Percentiles rank a stretch among this genome's conserved stretches.
phyloP scores from a whole-genome alignment of 306 rosid species.

The Rosa lucieae region DNA sequence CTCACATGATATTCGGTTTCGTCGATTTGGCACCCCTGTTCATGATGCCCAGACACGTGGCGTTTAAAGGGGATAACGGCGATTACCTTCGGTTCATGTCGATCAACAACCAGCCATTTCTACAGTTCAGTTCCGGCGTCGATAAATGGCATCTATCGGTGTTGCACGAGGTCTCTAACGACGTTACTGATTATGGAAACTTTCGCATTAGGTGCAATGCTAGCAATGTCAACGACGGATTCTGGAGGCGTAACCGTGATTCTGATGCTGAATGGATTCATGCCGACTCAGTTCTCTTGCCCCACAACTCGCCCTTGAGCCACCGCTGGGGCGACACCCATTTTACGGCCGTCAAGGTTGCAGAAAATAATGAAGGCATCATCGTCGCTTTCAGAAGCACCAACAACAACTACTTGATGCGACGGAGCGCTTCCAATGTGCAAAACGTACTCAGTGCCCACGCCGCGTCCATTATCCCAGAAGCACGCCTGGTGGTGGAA shows the following conservation, averaged over 20 bases:
- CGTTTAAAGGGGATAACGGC: not conserved
- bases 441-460: not conserved
- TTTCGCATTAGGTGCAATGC: not conserved
- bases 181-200: rapidly evolving
- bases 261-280: not conserved
- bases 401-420: not conserved
- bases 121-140: not conserved
- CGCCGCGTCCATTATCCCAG: not conserved
- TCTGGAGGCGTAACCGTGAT: not conserved
- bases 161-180: not conserved
- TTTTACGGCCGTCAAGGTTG: no score
- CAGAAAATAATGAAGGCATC: no score
- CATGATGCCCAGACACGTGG: not conserved
- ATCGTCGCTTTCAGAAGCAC: no score
- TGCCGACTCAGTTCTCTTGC: not conserved
- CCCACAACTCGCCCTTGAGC: no score
- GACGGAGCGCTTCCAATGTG: not conserved
- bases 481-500: not conserved
- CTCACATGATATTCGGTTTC: not conserved
- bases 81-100: not conserved
- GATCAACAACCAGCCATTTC: not conserved
- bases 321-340: no score
- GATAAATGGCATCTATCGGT: not conserved
- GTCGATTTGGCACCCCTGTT: not conserved
- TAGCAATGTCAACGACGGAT: not conserved